These are phyloP conservation scores for Pseudogymnoascus sp. DNA, from an alignment of 2,329 filamentous ascomycete species.

Conservation along the genomic window DNA sequence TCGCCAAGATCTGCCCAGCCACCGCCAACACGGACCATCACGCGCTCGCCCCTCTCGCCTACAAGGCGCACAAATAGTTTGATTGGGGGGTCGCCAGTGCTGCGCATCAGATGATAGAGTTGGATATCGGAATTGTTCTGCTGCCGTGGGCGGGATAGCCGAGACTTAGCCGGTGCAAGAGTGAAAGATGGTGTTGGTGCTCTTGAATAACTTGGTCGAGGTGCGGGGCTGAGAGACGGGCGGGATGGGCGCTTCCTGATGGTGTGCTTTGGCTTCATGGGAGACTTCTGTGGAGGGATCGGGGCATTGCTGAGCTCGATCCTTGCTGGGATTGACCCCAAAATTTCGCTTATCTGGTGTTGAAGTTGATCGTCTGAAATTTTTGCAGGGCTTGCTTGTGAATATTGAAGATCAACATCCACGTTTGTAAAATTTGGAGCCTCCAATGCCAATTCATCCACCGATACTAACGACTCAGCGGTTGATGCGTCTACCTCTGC, in stretches of 20 bases:
- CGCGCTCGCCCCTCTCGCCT: slow-evolving; percentile 79
- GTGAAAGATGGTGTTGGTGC: slow-evolving; percentile 60
- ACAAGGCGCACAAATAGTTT: slow-evolving; percentile 92
- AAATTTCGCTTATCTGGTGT: slow-evolving; percentile 69
- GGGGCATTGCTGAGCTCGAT: slow-evolving; percentile 47
- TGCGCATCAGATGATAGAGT: slow-evolving; percentile 81
- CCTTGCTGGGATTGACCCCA: slow-evolving; percentile 67
- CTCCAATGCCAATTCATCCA: slow-evolving; percentile 14
- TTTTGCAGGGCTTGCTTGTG: slow-evolving; percentile 20
- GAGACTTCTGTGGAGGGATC: slow-evolving; percentile 20
- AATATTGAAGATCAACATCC: slow-evolving; percentile 16
- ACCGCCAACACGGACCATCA: slow-evolving; percentile 96
- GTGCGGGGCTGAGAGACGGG: slow-evolving; percentile 24
- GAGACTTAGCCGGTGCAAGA: slow-evolving; percentile 51
- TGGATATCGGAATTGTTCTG: slow-evolving; percentile 65
- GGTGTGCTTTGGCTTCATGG: background rate
- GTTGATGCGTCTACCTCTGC: background rate
- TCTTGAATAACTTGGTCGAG: slow-evolving; percentile 29
- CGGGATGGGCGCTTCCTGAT: slow-evolving; percentile 16
- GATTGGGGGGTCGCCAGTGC: slow-evolving; percentile 77
- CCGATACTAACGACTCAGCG: background rate
- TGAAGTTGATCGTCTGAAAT: slow-evolving; percentile 58
- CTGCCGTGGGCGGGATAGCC: slow-evolving; percentile 38
- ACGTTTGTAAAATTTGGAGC: slow-evolving; percentile 20
- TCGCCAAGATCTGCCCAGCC: slow-evolving; percentile 97